Evolutionary conservation across 2,329 filamentous ascomycete genomes (phyloP).

Genomic region (Colletotrichum cereale): DNA sequence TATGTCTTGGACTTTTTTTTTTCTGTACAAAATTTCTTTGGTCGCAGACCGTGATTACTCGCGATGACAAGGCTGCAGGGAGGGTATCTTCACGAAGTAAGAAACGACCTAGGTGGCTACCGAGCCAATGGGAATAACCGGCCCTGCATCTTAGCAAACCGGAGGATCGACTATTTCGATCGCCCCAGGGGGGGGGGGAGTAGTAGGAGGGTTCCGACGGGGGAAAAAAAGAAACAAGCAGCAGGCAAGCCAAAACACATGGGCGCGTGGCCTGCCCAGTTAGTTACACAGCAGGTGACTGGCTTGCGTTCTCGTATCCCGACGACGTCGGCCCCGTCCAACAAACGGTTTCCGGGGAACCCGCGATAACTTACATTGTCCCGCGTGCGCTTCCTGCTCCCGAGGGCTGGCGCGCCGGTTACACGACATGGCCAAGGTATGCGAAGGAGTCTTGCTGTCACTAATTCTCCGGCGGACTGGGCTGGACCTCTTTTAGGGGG

Average conservation of each 20-base stretch:
- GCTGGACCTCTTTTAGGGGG: neutral
- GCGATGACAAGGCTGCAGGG: neutral
- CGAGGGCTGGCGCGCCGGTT: slow-evolving; percentile 14
- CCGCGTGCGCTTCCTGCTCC: neutral
- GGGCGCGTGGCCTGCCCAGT: slow-evolving; percentile 4
- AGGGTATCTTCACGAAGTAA: slow-evolving; percentile 12
- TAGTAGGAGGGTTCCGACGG: neutral
- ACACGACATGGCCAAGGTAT: slow-evolving; percentile 38
- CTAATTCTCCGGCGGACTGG: slow-evolving; percentile 32
- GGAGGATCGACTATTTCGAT: slow-evolving; percentile 28
- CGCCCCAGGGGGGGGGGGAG: neutral
- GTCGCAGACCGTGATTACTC: neutral
- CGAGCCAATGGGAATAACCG: slow-evolving; percentile 26
- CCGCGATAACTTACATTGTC: slow-evolving; percentile 29
- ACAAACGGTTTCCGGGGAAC: slow-evolving; percentile 16
- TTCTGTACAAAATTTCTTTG: neutral
- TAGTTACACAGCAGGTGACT: slow-evolving; percentile 39
- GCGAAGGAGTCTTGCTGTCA: slow-evolving; percentile 9
- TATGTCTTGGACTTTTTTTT: neutral
- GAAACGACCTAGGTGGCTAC: neutral
- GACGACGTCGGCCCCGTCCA: neutral
- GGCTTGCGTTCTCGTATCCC: slow-evolving; percentile 26
- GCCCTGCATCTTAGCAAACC: slow-evolving; percentile 8
- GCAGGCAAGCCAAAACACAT: neutral
- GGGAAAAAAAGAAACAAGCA: slow-evolving; percentile 26